Percentiles rank a stretch among this genome's conserved stretches.
Conservation (phyloP, 2,329 filamentous ascomycete genomes). For the Cladophialophora immunda region DNA sequence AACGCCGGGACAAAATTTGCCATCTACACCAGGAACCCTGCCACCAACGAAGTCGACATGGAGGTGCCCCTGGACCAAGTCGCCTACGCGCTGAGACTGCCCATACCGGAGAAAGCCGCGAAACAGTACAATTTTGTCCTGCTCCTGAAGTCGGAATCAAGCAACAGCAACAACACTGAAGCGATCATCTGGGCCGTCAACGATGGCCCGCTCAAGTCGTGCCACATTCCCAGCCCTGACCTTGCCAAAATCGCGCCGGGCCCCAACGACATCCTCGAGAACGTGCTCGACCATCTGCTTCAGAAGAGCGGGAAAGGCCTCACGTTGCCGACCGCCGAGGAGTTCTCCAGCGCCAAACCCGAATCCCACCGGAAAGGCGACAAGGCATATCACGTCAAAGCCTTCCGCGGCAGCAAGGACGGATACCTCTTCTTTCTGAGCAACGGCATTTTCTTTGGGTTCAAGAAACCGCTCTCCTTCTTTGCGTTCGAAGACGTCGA, state of each 20-base stretch:
- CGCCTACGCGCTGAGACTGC: constrained; percentile 68
- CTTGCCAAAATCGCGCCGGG: constrained; percentile 44
- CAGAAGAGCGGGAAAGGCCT: constrained; percentile 56
- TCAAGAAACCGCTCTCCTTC: constrained; percentile 71
- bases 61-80: constrained; percentile 47
- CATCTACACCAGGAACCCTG: constrained; percentile 60
- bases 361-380: constrained; percentile 70
- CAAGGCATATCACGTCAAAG: constrained; percentile 71
- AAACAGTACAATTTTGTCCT: constrained; percentile 71
- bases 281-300: constrained; percentile 62
- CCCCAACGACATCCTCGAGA: constrained; percentile 54
- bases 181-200: constrained; percentile 69
- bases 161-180: constrained; percentile 60
- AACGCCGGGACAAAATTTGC: constrained; percentile 41
- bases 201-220: constrained; percentile 60
- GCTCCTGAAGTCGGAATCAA: constrained; percentile 63
- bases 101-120: constrained; percentile 70
- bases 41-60: constrained; percentile 63
- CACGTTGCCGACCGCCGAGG: constrained; percentile 62
- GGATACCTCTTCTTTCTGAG: constrained; percentile 71
- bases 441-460: constrained; percentile 69
- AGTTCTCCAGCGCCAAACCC: constrained; percentile 68
- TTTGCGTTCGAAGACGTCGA: constrained; percentile 68
- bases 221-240: constrained; percentile 35
- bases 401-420: constrained; percentile 71